Evolutionary conservation across 176 grass and related monocot genomes (phyloP).

Genomic region (Zizania latifolia): DNA sequence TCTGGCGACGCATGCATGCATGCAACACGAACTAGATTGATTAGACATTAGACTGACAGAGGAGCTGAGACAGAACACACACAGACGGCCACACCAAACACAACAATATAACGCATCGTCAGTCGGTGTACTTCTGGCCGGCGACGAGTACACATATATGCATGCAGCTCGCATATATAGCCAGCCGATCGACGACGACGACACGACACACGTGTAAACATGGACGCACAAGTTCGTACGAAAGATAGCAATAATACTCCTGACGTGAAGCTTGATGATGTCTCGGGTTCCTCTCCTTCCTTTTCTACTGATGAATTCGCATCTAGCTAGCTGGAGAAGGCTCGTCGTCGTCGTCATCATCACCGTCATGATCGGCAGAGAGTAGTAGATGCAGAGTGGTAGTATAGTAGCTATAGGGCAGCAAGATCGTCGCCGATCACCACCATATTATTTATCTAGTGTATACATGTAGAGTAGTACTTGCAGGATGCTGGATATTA

Average conservation of each 20-base stretch:
- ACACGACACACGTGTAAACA: constrained; percentile 15
- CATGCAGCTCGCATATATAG: too few species aligned
- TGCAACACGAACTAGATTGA: not conserved
- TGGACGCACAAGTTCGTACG: constrained; percentile 5
- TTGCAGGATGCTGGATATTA: not conserved
- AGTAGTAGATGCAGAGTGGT: too few species aligned
- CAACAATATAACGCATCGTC: not conserved
- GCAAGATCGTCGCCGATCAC: not conserved
- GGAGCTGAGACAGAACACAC: not conserved
- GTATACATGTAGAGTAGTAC: constrained; percentile 12
- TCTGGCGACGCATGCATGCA: not conserved
- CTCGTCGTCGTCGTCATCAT: not conserved
- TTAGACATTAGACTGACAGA: constrained; percentile 3
- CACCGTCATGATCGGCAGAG: too few species aligned
- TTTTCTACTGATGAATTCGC: not conserved
- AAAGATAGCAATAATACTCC: constrained; percentile 20
- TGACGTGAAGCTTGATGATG: constrained; percentile 19
- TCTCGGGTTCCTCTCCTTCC: not conserved
- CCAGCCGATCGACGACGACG: not conserved
- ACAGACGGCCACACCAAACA: not conserved
- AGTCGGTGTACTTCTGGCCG: too few species aligned
- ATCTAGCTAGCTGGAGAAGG: not conserved
- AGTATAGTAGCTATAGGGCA: not conserved
- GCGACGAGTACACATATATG: too few species aligned
- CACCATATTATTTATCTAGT: constrained; percentile 3